Percentiles rank a stretch among this genome's conserved stretches.
Evolutionary conservation across 306 rosid species (phyloP).

Genomic region (Arachis hypogaea): DNA sequence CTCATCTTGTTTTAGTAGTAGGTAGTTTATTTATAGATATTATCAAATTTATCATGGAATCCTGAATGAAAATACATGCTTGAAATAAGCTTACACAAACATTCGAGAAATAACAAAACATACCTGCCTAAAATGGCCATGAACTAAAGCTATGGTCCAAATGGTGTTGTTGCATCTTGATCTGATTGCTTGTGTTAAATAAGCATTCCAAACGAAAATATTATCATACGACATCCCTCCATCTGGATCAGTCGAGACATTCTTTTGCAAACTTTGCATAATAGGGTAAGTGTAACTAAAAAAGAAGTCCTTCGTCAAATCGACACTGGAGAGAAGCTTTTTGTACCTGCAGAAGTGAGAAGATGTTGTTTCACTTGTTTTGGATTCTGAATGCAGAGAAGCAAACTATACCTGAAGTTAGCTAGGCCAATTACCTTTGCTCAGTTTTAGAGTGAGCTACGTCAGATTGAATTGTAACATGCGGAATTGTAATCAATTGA

Average conservation of each 20-base stretch:
- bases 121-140: constrained; percentile 95
- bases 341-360: constrained; percentile 67
- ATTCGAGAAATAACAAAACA: neutral
- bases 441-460: constrained; percentile 88
- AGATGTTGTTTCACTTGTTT: neutral
- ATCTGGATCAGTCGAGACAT: constrained; percentile 53
- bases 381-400: neutral
- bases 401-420: neutral
- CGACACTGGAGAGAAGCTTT: constrained; percentile 86
- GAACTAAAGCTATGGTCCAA: constrained; percentile 97
- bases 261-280: constrained; percentile 94
- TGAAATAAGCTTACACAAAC: constrained; percentile 6
- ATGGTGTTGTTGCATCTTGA: constrained; percentile 84
- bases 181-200: constrained; percentile 82
- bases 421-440: constrained; percentile 52
- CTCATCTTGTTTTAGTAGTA: constrained; percentile 19
- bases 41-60: neutral
- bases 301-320: constrained; percentile 96
- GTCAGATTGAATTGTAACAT: constrained; percentile 79
- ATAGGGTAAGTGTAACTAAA: constrained; percentile 93
- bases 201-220: constrained; percentile 96
- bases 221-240: constrained; percentile 81
- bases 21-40: neutral
- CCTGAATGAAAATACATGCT: constrained; percentile 21
- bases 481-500: constrained; percentile 84